A percentile compares a stretch with the other conserved stretches of the same genome.
Evolutionary conservation across 2,329 filamentous ascomycete species (phyloP).

Genomic region (Hirsutella minnesotensis): DNA sequence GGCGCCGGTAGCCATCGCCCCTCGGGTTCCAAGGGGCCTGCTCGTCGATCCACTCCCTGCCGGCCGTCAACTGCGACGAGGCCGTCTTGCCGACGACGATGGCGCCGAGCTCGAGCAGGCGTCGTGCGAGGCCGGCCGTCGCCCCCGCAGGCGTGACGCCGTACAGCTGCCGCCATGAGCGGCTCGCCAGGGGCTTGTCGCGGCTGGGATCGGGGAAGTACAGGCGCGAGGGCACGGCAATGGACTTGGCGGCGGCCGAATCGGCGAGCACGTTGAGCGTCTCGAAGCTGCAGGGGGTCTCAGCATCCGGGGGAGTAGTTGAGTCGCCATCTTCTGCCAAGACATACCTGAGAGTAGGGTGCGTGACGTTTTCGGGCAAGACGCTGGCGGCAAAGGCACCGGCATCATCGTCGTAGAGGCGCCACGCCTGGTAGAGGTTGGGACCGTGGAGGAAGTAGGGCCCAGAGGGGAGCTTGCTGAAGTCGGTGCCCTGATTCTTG

Average conservation of each 20-base stretch:
- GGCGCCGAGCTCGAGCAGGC: constrained; percentile 48
- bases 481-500: not conserved
- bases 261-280: constrained; percentile 14
- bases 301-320: not conserved
- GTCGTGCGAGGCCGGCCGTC: constrained; percentile 39
- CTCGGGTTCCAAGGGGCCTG: constrained; percentile 31
- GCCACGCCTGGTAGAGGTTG: constrained; percentile 28
- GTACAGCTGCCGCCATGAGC: constrained; percentile 44
- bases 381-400: constrained; percentile 25
- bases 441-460: constrained; percentile 29
- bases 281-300: constrained; percentile 15
- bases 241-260: constrained; percentile 13
- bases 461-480: constrained; percentile 21
- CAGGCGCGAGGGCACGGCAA: constrained; percentile 26
- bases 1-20: constrained; percentile 32
- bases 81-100: constrained; percentile 42
- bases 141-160: constrained; percentile 26
- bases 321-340: not conserved
- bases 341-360: constrained; percentile 1
- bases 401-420: constrained; percentile 24
- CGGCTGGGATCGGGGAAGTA: constrained; percentile 17
- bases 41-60: constrained; percentile 28
- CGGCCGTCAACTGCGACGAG: constrained; percentile 32
- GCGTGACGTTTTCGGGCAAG: constrained; percentile 17
- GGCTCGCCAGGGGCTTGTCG: constrained; percentile 34